Evolutionary conservation across 1,284 basidiomycete species (phyloP), one percentile per base, ranked within the genome.

Genomic region (Sutorius eximius): DNA sequence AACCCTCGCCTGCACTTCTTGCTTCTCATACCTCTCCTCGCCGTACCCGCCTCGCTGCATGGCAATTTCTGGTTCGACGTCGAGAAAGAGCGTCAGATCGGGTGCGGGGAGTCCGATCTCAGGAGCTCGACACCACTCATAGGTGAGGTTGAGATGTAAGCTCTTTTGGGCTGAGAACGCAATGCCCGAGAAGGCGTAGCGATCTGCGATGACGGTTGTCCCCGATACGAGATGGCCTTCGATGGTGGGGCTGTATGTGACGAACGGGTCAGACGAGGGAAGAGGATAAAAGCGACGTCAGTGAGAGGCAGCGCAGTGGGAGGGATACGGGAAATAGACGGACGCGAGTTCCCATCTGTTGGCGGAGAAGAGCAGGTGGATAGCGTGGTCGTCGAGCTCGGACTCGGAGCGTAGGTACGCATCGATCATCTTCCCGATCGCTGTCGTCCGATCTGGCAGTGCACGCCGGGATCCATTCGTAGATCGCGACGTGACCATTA

Each of bases 101-200:
- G 96, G 96, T 0, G 88, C 80, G 2, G 95, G 96, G 8, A 99
- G 86, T 6, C 85, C 85, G 12, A 86, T 75, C 66, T 99, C 97
- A 0, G 95, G 94, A 3, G 84, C 75, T 42, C 85, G 80, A 71
- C 94, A 97, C 91, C 93, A 98, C 29, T 83, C 78, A 65, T 82
- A 83, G 0, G 79, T 70, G 24, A 80, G 72, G 45, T 78, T 83
- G 29, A 50, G 51, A 13, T 45, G 53, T 16, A 49, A 22, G 8
- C 41, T 30, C 72, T 98, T 98, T 46, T 94, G 86, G 6, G 87
- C 84, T 1, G 93, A 93, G 73, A 98, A 99, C 2, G 95, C 95
- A 59, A 96, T 90, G 1, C 96, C 97, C 1, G 95, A 98, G 72
- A 98, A 99, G 0, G 95, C 93, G 70, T 99, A 99, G 36, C 97